Evolutionary conservation across 2,329 filamentous ascomycete genomes (phyloP).

Genomic region (Fusarium ambrosium): DNA sequence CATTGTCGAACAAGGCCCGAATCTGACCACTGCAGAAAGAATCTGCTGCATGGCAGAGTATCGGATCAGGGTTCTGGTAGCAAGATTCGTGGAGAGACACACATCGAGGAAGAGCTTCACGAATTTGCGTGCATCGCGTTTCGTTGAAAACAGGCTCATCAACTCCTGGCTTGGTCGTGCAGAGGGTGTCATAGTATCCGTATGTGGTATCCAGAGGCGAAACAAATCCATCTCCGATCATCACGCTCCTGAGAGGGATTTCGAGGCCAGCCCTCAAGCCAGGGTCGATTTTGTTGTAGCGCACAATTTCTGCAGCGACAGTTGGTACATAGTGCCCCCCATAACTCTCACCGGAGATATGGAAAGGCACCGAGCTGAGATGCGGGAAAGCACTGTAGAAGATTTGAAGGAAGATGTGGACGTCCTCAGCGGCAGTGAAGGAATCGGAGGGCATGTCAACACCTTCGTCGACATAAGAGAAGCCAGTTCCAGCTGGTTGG

Average conservation of each 20-base stretch:
- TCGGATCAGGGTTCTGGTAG: slow-evolving; percentile 34
- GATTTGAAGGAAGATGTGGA: slow-evolving; percentile 38
- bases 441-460: slow-evolving; percentile 30
- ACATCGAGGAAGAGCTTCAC: slow-evolving; percentile 36
- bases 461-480: slow-evolving; percentile 38
- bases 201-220: slow-evolving; percentile 34
- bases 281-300: slow-evolving; percentile 34
- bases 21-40: slow-evolving; percentile 25
- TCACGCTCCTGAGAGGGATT: slow-evolving; percentile 25
- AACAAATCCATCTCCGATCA: slow-evolving; percentile 40
- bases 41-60: slow-evolving; percentile 28
- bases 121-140: slow-evolving; percentile 31
- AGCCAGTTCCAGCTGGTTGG: slow-evolving; percentile 38
- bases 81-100: slow-evolving; percentile 34
- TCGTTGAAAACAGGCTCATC: slow-evolving; percentile 31
- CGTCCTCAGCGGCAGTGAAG: slow-evolving; percentile 32
- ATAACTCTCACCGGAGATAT: slow-evolving; percentile 40
- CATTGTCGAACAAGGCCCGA: background rate
- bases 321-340: slow-evolving; percentile 42
- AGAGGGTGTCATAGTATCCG: slow-evolving; percentile 41
- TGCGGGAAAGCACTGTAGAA: slow-evolving; percentile 31
- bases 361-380: slow-evolving; percentile 20
- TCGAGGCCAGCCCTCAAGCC: slow-evolving; percentile 10
- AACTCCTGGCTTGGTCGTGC: slow-evolving; percentile 35
- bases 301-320: slow-evolving; percentile 37